These are phyloP conservation scores for Juncus inflexus DNA, from an alignment of 176 grass and related monocot genomes.

Conservation along the genomic window DNA sequence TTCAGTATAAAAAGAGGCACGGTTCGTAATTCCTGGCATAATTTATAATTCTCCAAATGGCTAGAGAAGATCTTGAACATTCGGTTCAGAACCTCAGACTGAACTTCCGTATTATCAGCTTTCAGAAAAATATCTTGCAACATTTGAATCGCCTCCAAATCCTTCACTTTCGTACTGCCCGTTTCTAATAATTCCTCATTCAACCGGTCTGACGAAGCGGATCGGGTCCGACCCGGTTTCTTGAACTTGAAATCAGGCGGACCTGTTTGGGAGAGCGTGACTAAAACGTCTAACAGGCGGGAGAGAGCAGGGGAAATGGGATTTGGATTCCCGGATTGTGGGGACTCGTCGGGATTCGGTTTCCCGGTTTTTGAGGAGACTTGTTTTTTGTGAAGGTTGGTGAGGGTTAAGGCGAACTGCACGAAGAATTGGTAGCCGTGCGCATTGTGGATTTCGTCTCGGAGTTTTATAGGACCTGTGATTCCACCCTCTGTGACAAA, in stretches of 20 bases:
- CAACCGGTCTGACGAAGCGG: slow-evolving; percentile 68
- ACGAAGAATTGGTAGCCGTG: slow-evolving; percentile 99
- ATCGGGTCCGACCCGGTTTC: slow-evolving; percentile 47
- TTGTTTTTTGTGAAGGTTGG: slow-evolving; percentile 77
- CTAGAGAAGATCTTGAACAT: slow-evolving; percentile 99
- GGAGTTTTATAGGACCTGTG: slow-evolving; percentile 59
- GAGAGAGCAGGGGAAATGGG: slow-evolving; percentile 84
- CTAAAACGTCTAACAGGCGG: slow-evolving; percentile 94
- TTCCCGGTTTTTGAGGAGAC: slow-evolving; percentile 29
- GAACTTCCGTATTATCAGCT: slow-evolving; percentile 92
- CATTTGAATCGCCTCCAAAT: slow-evolving; percentile 99
- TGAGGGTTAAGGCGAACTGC: slow-evolving; percentile 96
- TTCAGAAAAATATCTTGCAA: slow-evolving; percentile 99
- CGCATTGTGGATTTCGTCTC: slow-evolving; percentile 99
- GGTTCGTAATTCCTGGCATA: slow-evolving; percentile 92
- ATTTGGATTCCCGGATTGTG: slow-evolving; percentile 39
- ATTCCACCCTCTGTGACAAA: slow-evolving; percentile 45
- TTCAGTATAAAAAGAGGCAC: slow-evolving; percentile 97
- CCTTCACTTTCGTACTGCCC: slow-evolving; percentile 86
- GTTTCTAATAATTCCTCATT: slow-evolving; percentile 63
- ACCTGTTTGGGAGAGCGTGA: slow-evolving; percentile 92
- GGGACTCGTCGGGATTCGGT: slow-evolving; percentile 27
- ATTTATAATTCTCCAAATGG: slow-evolving; percentile 95
- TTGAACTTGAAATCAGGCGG: slow-evolving; percentile 64
- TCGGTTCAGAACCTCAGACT: slow-evolving; percentile 98